These are phyloP conservation scores for Colletotrichum tropicale DNA, from an alignment of 2,329 filamentous ascomycete species.

Conservation along the genomic window DNA sequence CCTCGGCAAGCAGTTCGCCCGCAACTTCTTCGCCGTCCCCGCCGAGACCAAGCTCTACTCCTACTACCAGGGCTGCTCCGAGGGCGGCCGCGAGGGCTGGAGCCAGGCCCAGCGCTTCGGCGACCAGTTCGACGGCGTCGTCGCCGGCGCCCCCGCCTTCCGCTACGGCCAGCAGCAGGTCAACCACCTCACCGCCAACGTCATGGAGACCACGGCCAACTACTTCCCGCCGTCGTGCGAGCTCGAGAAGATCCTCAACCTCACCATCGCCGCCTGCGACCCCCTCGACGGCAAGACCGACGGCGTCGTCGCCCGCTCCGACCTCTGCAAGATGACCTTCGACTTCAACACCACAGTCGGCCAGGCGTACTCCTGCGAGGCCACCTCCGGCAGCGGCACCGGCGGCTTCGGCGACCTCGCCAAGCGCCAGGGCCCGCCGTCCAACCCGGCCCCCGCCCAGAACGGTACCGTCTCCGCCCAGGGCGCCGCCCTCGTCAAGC, in stretches of 20 bases:
- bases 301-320: constrained; percentile 32
- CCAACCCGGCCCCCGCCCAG: constrained; percentile 28
- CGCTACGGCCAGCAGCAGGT: constrained; percentile 48
- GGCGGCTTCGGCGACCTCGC: constrained; percentile 14
- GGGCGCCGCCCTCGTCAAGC: neutral
- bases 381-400: constrained; percentile 41
- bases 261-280: constrained; percentile 60
- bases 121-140: constrained; percentile 49
- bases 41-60: constrained; percentile 41
- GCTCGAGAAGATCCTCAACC: constrained; percentile 52
- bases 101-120: constrained; percentile 56
- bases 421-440: constrained; percentile 22
- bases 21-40: constrained; percentile 48
- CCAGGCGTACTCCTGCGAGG: constrained; percentile 26
- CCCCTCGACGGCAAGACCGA: constrained; percentile 58
- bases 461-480: neutral
- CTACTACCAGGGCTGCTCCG: constrained; percentile 60
- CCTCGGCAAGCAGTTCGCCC: constrained; percentile 50
- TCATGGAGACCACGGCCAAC: constrained; percentile 39
- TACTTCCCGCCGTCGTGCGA: constrained; percentile 20
- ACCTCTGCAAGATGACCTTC: constrained; percentile 16
- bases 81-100: constrained; percentile 54
- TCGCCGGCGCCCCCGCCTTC: constrained; percentile 51
- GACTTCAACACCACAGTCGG: constrained; percentile 4
- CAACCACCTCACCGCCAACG: constrained; percentile 42